Conservation (phyloP, 257 asterid genomes). For the Penstemon barbatus region DNA sequence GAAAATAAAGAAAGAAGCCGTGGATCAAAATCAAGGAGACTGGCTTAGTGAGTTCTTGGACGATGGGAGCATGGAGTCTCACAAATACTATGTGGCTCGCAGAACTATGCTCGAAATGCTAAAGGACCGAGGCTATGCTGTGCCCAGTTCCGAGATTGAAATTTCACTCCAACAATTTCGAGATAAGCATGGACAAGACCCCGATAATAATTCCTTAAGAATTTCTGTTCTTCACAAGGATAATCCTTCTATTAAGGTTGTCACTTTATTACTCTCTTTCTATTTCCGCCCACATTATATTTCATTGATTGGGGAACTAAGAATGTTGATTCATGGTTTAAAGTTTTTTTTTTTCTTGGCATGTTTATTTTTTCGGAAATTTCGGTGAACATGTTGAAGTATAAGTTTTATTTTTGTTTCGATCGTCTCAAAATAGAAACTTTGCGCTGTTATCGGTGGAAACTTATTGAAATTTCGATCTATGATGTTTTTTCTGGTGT, state of each 20-base stretch:
- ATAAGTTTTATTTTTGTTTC: too few relatives aligned
- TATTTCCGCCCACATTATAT: background rate
- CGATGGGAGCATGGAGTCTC: conserved; percentile 66
- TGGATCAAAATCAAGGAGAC: conserved; percentile 31
- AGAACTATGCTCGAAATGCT: conserved; percentile 87
- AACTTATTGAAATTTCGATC: too few relatives aligned
- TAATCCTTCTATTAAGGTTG: conserved; percentile 75
- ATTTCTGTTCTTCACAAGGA: conserved; percentile 64
- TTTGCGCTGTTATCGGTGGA: too few relatives aligned
- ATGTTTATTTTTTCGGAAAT: too few relatives aligned
- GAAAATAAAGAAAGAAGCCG: conserved; percentile 31
- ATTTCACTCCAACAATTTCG: conserved; percentile 67
- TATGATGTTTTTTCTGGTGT: too few relatives aligned
- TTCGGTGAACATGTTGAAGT: too few relatives aligned
- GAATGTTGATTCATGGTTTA: too few relatives aligned
- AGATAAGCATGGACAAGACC: conserved; percentile 46
- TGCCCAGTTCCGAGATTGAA: conserved; percentile 64
- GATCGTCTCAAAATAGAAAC: too few relatives aligned
- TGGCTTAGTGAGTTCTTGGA: conserved; percentile 62
- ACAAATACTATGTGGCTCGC: conserved; percentile 73
- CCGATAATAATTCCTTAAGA: conserved; percentile 48
- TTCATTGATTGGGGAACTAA: too few relatives aligned
- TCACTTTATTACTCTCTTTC: background rate
- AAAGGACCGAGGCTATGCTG: conserved; percentile 82
- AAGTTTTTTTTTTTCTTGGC: too few relatives aligned